A percentile compares a stretch with the other conserved stretches of the same genome.
Conservation (phyloP, 2,329 filamentous ascomycete species). For the Seiridium cupressi region DNA sequence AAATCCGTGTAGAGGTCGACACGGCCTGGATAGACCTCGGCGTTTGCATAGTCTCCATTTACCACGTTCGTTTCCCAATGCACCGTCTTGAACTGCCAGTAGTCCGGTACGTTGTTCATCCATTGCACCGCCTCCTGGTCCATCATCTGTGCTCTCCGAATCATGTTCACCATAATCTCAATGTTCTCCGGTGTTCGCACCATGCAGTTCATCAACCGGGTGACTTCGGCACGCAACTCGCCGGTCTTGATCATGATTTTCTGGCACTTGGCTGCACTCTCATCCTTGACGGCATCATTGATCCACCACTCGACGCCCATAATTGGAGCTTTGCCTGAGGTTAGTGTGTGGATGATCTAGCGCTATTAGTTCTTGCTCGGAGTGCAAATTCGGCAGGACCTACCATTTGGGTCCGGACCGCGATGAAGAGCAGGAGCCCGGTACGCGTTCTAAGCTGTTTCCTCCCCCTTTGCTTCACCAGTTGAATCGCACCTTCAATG, state of each 20-base stretch:
- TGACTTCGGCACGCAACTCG: constrained; percentile 55
- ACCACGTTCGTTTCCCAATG: constrained; percentile 56
- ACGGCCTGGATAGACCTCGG: constrained; percentile 58
- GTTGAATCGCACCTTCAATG: constrained; percentile 61
- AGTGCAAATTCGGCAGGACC: constrained; percentile 13
- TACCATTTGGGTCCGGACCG: constrained; percentile 61
- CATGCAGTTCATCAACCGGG: constrained; percentile 44
- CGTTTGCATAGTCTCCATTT: constrained; percentile 47
- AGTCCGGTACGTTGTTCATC: constrained; percentile 47
- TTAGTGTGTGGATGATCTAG: constrained; percentile 57
- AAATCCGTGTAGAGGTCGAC: constrained; percentile 60
- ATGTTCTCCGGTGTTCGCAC: constrained; percentile 47
- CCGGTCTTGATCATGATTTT: constrained; percentile 52
- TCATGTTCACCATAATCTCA: constrained; percentile 49
- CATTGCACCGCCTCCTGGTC: constrained; percentile 53
- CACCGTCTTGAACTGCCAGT: constrained; percentile 51
- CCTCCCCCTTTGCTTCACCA: constrained; percentile 56
- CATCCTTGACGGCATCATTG: constrained; percentile 48
- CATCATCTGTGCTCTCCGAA: constrained; percentile 48
- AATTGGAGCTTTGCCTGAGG: constrained; percentile 47
- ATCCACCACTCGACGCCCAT: constrained; percentile 62
- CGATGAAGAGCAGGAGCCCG: constrained; percentile 55
- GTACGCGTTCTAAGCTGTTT: constrained; percentile 52
- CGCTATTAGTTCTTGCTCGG: constrained; percentile 1
- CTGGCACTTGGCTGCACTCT: constrained; percentile 46